phyloP scores from a whole-genome alignment of 1,284 basidiomycete species.

The Hortiboletus rubellus region DNA sequence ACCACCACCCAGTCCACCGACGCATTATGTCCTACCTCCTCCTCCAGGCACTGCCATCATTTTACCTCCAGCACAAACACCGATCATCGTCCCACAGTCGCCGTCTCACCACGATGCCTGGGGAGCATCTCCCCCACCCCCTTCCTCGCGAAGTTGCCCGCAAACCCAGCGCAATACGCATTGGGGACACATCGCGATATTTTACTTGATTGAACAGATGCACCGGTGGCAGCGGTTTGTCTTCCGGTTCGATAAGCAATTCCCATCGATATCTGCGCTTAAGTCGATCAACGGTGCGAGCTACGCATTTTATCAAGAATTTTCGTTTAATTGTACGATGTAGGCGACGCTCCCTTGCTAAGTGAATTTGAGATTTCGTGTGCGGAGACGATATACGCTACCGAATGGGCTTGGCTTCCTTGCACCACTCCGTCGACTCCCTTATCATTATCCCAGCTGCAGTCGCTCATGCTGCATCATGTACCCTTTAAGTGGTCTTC shows the following conservation, averaged over 20 bases:
- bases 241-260: slow-evolving; percentile 73
- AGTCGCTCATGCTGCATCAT: slow-evolving; percentile 61
- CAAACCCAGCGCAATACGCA: slow-evolving; percentile 49
- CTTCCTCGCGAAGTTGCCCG: slow-evolving; percentile 27
- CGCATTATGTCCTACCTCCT: slow-evolving; percentile 43
- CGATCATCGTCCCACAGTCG: slow-evolving; percentile 38
- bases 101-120: slow-evolving; percentile 36
- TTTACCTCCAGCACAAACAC: slow-evolving; percentile 41
- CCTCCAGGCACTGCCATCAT: slow-evolving; percentile 34
- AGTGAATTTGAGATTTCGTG: slow-evolving; percentile 75
- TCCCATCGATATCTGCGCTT: slow-evolving; percentile 66
- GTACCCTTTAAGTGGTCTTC: slow-evolving; percentile 76
- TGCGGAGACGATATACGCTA: slow-evolving; percentile 58
- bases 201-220: slow-evolving; percentile 74
- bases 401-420: slow-evolving; percentile 72
- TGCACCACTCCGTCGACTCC: slow-evolving; percentile 42
- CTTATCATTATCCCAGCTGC: slow-evolving; percentile 46
- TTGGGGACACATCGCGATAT: slow-evolving; percentile 77
- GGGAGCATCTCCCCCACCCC: slow-evolving; percentile 29
- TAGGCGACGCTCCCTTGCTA: slow-evolving; percentile 69
- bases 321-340: slow-evolving; percentile 6
- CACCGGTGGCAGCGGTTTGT: slow-evolving; percentile 77
- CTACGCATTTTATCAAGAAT: background rate
- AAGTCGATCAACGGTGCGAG: slow-evolving; percentile 64
- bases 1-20: slow-evolving; percentile 33